Percentiles rank a stretch among this genome's conserved stretches.
These are phyloP conservation scores for Salix caprea DNA, from an alignment of 345 rosid species.

Conservation along the genomic window DNA sequence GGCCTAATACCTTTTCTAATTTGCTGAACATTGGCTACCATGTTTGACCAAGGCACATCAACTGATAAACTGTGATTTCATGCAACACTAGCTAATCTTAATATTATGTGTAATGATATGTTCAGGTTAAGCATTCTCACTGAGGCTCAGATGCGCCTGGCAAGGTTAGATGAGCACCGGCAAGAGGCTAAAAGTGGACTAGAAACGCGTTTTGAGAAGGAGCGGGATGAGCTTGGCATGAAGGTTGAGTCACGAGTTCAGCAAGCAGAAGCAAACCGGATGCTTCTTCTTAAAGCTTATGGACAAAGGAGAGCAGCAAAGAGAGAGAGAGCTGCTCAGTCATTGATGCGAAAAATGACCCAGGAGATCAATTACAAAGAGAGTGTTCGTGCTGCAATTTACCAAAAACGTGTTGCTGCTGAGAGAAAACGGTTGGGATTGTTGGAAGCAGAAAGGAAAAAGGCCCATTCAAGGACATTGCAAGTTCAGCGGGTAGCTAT, in stretches of 20 bases:
- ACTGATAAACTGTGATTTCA: no score
- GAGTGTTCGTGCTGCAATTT: neutral
- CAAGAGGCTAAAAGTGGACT: neutral
- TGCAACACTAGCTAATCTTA: no score
- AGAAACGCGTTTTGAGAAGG: neutral
- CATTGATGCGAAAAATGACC: neutral
- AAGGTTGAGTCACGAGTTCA: neutral
- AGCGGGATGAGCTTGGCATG: neutral
- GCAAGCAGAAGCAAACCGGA: neutral
- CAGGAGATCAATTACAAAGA: neutral
- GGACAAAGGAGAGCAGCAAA: neutral
- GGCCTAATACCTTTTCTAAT: no score
- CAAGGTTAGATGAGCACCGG: neutral
- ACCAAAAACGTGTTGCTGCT: conserved; percentile 82
- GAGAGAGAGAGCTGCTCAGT: neutral
- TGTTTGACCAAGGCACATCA: no score
- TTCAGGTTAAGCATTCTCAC: neutral
- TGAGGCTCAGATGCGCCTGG: neutral
- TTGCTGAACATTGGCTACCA: no score
- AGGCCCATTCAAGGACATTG: conserved; percentile 60
- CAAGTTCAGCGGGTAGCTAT: conserved; percentile 66
- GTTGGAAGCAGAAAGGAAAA: conserved; percentile 75
- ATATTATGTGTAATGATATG: no score
- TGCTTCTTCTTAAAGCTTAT: neutral
- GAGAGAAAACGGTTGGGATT: conserved; percentile 74